A percentile compares a stretch with the other conserved stretches of the same genome.
These are phyloP conservation scores for Rhizophora apiculata DNA, from an alignment of 345 rosid species.

Conservation along the genomic window DNA sequence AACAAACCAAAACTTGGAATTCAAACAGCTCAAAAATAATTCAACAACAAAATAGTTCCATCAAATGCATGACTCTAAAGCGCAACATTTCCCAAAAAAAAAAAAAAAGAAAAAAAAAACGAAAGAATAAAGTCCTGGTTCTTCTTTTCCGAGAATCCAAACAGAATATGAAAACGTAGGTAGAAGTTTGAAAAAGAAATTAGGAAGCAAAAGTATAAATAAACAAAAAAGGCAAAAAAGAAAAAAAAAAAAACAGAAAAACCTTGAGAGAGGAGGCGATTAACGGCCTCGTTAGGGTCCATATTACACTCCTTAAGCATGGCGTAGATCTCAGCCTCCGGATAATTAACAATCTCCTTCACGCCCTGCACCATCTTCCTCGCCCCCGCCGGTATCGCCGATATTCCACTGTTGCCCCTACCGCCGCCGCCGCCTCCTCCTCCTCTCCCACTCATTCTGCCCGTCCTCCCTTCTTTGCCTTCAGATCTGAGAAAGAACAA, in stretches of 20 bases:
- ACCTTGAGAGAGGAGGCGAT: constrained; percentile 58
- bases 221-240: background rate
- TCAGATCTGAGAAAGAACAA: background rate
- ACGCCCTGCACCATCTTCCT: constrained; percentile 38
- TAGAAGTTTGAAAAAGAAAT: too few species aligned
- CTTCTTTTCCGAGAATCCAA: background rate
- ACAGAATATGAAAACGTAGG: background rate
- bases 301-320: constrained; percentile 45
- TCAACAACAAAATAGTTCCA: too few species aligned
- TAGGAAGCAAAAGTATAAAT: background rate
- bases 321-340: constrained; percentile 49
- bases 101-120: too few species aligned
- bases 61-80: too few species aligned
- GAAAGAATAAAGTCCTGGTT: too few species aligned
- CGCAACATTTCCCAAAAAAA: too few species aligned
- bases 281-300: constrained; percentile 51
- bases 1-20: too few species aligned
- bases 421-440: constrained; percentile 8
- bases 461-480: constrained; percentile 3
- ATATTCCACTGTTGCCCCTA: background rate
- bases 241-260: background rate
- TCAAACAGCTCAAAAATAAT: too few species aligned
- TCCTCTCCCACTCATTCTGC: constrained; percentile 29
- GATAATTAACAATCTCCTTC: constrained; percentile 38
- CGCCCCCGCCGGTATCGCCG: constrained; percentile 25